Evolutionary conservation across 2,329 filamentous ascomycete species (phyloP).

Genomic region (Dothistroma pini): DNA sequence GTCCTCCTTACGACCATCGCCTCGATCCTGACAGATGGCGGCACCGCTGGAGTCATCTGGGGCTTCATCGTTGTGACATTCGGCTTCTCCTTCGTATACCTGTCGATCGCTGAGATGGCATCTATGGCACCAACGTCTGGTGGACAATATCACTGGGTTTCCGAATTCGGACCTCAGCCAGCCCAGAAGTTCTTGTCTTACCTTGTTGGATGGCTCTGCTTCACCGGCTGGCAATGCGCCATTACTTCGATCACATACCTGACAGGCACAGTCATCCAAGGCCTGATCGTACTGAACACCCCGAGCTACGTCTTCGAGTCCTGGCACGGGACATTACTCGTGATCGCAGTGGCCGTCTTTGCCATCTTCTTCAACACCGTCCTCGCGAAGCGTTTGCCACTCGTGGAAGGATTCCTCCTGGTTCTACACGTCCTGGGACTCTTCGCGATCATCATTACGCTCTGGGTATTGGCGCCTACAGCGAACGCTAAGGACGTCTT

Average conservation of each 20-base stretch:
- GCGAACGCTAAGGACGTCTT: slow-evolving; percentile 45
- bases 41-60: slow-evolving; percentile 36
- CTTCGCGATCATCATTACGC: slow-evolving; percentile 49
- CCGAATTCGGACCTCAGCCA: slow-evolving; percentile 38
- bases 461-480: slow-evolving; percentile 43
- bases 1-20: not conserved
- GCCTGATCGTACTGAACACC: slow-evolving; percentile 17
- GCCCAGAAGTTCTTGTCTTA: slow-evolving; percentile 43
- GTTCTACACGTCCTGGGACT: slow-evolving; percentile 52
- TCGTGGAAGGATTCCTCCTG: slow-evolving; percentile 47
- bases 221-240: slow-evolving; percentile 20
- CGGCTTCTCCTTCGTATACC: slow-evolving; percentile 34
- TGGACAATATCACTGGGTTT: slow-evolving; percentile 32
- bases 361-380: slow-evolving; percentile 44
- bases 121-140: slow-evolving; percentile 38
- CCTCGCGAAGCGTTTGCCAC: slow-evolving; percentile 42
- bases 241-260: slow-evolving; percentile 17
- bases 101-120: slow-evolving; percentile 35
- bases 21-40: slow-evolving; percentile 20
- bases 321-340: slow-evolving; percentile 51
- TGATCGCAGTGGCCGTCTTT: slow-evolving; percentile 42
- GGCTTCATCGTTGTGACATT: slow-evolving; percentile 34
- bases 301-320: slow-evolving; percentile 4
- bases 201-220: slow-evolving; percentile 27
- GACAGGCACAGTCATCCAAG: slow-evolving; percentile 19